A percentile compares a stretch with the other conserved stretches of the same genome.
Conservation (phyloP, 2,329 filamentous ascomycete genomes). For the Rhynchosporium agropyri region DNA sequence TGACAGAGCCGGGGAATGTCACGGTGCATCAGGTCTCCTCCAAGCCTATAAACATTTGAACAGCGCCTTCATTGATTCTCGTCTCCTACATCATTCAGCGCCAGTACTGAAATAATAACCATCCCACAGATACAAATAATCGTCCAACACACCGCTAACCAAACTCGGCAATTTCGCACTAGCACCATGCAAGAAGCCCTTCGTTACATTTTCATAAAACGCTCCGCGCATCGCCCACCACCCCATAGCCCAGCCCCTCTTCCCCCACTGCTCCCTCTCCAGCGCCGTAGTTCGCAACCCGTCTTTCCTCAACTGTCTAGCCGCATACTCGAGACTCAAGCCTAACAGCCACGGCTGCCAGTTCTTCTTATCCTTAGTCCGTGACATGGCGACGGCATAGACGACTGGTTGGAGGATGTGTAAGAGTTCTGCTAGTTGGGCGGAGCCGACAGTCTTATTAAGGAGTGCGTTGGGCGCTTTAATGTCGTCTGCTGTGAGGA, state of each 20-base stretch:
- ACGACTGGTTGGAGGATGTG: slow-evolving; percentile 88
- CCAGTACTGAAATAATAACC: slow-evolving; percentile 79
- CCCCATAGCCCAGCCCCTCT: slow-evolving; percentile 84
- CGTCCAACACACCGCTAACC: slow-evolving; percentile 83
- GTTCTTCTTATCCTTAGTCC: slow-evolving; percentile 68
- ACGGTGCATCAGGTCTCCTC: neutral
- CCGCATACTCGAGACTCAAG: slow-evolving; percentile 81
- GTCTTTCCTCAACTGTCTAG: slow-evolving; percentile 76
- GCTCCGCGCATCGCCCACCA: slow-evolving; percentile 99
- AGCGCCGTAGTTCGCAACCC: slow-evolving; percentile 72
- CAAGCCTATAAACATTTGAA: neutral
- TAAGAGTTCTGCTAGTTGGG: slow-evolving; percentile 82
- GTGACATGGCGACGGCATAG: slow-evolving; percentile 80
- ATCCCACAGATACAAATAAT: slow-evolving; percentile 98
- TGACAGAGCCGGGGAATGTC: neutral
- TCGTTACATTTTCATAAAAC: slow-evolving; percentile 91
- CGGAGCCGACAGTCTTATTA: slow-evolving; percentile 74
- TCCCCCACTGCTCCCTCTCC: slow-evolving; percentile 86
- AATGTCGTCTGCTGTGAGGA: slow-evolving; percentile 94
- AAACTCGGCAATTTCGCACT: slow-evolving; percentile 57
- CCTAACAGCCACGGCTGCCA: slow-evolving; percentile 95
- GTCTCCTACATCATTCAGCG: slow-evolving; percentile 34
- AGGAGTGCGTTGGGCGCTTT: slow-evolving; percentile 86
- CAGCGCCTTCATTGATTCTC: neutral
- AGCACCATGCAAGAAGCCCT: slow-evolving; percentile 66